Evolutionary conservation across 1,284 basidiomycete species (phyloP), one percentile per base, ranked within the genome.

Genomic region (Kwoniella shivajii): DNA sequence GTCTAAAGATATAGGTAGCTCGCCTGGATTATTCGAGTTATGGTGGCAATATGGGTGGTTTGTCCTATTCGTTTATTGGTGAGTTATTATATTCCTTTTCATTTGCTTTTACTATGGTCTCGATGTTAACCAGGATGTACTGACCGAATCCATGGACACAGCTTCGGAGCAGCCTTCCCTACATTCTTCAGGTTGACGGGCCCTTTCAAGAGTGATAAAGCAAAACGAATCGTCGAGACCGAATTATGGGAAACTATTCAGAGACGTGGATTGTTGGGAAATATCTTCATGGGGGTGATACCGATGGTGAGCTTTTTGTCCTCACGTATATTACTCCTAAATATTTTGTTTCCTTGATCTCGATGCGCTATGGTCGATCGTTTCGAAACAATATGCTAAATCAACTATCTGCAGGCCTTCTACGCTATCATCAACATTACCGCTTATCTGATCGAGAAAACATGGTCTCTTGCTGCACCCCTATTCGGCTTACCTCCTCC

Each of bases 211-310:
- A 79, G 79, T 9, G 52, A 67, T 1, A 59, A 48, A 11, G 83
- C 83, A 0, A 75, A 79, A 6, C 57, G 72, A 3, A 80, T 85
- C 29, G 80, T 83, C 54, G 81, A 81, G 67, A 84, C 82, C 1
- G 86, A 87, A 68, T 75, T 87, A 14, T 86, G 83, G 83, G 85
- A 86, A 34, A 86, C 85, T 1, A 83, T 87, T 54, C 80, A 75
- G 9, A 79, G 86, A 0, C 75, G 85, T 43, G 85, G 85, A 0
- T n/a, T 82, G 1, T 61, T 81, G 0, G 85, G 85, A 0, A 87
- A 87, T 65, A 56, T 86, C 4, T 72, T 83, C 50, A 86, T 87
- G 85, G 86, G 84, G 4, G 66, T 84, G 13, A 80, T 85, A 20
- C 83, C 83, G 0, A 84, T 84, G 82, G 64, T 79, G 6, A 56